These are phyloP conservation scores for Nitzschia sp. DNA, from an alignment of 108 stramenopile genomes.

Conservation along the genomic window DNA sequence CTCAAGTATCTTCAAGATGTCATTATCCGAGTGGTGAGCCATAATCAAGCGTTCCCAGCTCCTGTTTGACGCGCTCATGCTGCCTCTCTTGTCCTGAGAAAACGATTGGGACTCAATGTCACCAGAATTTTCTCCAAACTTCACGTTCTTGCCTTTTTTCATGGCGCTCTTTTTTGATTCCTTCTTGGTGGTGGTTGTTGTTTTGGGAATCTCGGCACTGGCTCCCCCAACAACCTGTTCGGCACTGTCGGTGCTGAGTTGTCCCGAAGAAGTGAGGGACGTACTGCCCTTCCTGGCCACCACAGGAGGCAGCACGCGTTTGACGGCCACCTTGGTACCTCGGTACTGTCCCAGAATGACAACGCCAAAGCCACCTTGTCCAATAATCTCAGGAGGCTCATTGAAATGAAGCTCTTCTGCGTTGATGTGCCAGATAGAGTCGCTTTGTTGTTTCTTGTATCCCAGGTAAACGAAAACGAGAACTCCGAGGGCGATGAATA, in stretches of 20 bases:
- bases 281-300: not conserved
- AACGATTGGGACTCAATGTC: constrained; percentile 5
- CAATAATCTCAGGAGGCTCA: constrained; percentile 34
- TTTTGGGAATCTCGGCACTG: not conserved
- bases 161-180: not conserved
- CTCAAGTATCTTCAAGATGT: constrained; percentile 6
- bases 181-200: not conserved
- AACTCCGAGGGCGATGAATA: not conserved
- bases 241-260: not conserved
- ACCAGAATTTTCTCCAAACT: constrained; percentile 9
- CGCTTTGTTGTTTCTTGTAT: constrained; percentile 13
- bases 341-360: constrained; percentile 44
- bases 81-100: not conserved
- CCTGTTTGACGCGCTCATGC: not conserved
- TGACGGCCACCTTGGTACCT: constrained; percentile 49
- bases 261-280: not conserved
- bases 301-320: constrained; percentile 40
- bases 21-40: constrained; percentile 1
- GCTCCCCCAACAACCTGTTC: not conserved
- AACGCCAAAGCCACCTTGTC: constrained; percentile 43
- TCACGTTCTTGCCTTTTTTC: constrained; percentile 10
- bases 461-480: not conserved
- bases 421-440: constrained; percentile 27
- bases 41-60: not conserved
- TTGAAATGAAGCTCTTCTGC: constrained; percentile 25